These are phyloP conservation scores for Testicularia cyperi DNA, from an alignment of 1,284 basidiomycete species.

Conservation along the genomic window DNA sequence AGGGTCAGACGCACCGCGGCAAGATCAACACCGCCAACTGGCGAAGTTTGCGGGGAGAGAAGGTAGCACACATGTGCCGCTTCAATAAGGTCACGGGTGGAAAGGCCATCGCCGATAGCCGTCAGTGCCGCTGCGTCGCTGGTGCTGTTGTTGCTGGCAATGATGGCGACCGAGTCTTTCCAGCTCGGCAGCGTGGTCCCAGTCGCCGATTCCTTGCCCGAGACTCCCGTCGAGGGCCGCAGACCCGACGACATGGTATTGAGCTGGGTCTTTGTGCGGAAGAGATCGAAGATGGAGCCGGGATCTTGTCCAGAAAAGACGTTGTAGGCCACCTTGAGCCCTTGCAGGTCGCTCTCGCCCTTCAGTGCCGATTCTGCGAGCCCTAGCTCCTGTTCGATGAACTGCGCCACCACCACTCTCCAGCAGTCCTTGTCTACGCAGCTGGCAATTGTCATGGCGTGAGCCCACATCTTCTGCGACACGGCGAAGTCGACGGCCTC, in stretches of 20 bases:
- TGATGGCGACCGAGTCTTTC: conserved; percentile 82
- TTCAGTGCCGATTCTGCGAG: conserved; percentile 11
- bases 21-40: conserved; percentile 70
- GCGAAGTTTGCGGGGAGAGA: conserved; percentile 79
- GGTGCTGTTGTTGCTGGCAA: conserved; percentile 72
- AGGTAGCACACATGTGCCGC: conserved; percentile 91
- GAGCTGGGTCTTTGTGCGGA: conserved; percentile 47
- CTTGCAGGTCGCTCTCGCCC: conserved; percentile 39
- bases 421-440: conserved; percentile 89
- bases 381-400: conserved; percentile 75
- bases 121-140: conserved; percentile 73
- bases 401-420: conserved; percentile 85
- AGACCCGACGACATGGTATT: too few species aligned
- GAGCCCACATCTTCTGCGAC: conserved; percentile 86
- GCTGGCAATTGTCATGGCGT: conserved; percentile 92
- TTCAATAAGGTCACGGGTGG: conserved; percentile 72
- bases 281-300: conserved; percentile 45
- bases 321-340: conserved; percentile 54
- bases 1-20: conserved; percentile 68
- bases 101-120: conserved; percentile 80
- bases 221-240: too few species aligned
- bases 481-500: conserved; percentile 86
- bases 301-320: conserved; percentile 54
- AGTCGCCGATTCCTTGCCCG: conserved; percentile 63
- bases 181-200: conserved; percentile 71